Conservation (phyloP, 768 basidiomycete genomes). For the Holtermannia corniformis region DNA sequence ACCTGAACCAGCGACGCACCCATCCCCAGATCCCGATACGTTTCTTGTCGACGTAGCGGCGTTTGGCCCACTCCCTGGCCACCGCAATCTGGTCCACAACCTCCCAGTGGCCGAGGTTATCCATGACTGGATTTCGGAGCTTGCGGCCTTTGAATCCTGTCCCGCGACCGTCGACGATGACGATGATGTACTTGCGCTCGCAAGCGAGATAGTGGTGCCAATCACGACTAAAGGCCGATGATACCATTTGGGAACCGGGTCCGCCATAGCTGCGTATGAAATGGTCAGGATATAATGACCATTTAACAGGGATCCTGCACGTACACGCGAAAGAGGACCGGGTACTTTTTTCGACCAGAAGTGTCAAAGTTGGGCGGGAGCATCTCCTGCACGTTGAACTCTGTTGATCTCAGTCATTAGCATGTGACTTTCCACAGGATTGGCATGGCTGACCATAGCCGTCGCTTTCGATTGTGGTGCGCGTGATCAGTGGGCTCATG, state of each 20-base stretch:
- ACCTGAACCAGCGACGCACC: slow-evolving; percentile 49
- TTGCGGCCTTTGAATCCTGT: slow-evolving; percentile 82
- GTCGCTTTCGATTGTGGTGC: slow-evolving; percentile 66
- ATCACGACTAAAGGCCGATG: slow-evolving; percentile 57
- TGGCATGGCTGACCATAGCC: slow-evolving; percentile 56
- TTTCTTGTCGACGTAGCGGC: slow-evolving; percentile 75
- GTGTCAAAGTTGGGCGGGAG: slow-evolving; percentile 88
- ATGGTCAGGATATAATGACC: neutral
- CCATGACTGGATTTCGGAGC: slow-evolving; percentile 77
- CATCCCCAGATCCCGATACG: slow-evolving; percentile 97
- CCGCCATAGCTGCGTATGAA: slow-evolving; percentile 65
- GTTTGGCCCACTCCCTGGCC: slow-evolving; percentile 76
- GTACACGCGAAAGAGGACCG: slow-evolving; percentile 81
- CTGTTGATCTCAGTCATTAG: slow-evolving; percentile 43
- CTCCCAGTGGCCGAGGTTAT: slow-evolving; percentile 81
- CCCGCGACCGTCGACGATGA: slow-evolving; percentile 83
- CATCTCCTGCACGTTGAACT: slow-evolving; percentile 82
- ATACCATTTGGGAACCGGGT: slow-evolving; percentile 70
- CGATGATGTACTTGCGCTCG: slow-evolving; percentile 70
- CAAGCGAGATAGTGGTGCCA: slow-evolving; percentile 85
- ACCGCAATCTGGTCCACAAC: slow-evolving; percentile 80
- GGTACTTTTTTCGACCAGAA: slow-evolving; percentile 90
- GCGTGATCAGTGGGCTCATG: slow-evolving; percentile 58
- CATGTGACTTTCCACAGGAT: neutral
- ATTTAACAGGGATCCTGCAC: neutral